Percentiles rank a stretch among this genome's conserved stretches.
phyloP scores from a whole-genome alignment of 2,329 filamentous ascomycete genomes.

The Thermothelomyces thermophilus region DNA sequence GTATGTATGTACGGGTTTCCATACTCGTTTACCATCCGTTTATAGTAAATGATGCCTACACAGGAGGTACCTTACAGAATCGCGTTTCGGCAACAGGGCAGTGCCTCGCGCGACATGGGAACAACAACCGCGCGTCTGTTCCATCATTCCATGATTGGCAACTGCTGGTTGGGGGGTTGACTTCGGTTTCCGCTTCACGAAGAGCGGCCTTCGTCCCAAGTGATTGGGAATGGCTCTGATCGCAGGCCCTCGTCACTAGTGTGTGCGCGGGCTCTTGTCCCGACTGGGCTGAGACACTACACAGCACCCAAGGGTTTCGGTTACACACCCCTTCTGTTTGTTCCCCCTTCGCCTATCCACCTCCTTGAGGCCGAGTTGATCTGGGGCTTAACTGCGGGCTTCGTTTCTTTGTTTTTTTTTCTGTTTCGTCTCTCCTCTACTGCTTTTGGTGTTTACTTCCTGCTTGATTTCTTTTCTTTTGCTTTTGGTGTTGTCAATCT shows the following conservation, averaged over 20 bases:
- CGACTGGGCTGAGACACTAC: conserved; percentile 13
- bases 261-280: not conserved
- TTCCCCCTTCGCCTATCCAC: not conserved
- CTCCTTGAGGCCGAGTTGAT: not conserved
- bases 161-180: not conserved
- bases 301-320: not conserved
- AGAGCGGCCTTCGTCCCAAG: not conserved
- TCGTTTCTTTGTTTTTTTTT: not conserved
- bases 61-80: too few species aligned
- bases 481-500: not conserved
- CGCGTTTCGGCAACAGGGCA: too few species aligned
- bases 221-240: not conserved
- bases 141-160: not conserved
- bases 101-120: not conserved
- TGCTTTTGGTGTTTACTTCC: conserved; percentile 6
- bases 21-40: too few species aligned
- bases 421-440: not conserved
- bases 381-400: not conserved
- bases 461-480: not conserved
- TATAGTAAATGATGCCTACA: too few species aligned
- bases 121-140: conserved; percentile 9
- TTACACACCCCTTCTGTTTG: conserved; percentile 1
- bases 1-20: too few species aligned
- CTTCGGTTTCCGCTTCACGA: not conserved
- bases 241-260: too few species aligned